Evolutionary conservation across 2,329 filamentous ascomycete genomes (phyloP).

Genomic region (Intubia oerlemansii): DNA sequence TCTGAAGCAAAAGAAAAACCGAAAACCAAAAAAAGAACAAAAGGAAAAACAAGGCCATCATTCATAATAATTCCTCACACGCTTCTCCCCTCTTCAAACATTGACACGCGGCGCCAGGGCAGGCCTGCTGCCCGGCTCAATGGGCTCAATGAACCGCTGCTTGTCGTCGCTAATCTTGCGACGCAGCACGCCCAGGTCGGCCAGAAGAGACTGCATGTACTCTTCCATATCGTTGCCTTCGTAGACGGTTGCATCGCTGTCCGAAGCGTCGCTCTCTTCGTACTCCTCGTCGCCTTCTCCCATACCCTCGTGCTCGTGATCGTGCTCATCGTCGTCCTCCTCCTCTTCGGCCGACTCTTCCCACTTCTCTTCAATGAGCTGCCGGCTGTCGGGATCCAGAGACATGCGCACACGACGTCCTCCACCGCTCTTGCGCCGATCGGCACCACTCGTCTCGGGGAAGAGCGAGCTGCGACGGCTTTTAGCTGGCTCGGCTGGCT

Average conservation of each 20-base stretch:
- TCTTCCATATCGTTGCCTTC: constrained; percentile 48
- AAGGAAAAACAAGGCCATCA: too few species aligned
- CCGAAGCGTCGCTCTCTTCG: constrained; percentile 9
- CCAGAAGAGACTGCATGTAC: constrained; percentile 67
- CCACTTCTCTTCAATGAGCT: neutral
- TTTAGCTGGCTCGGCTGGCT: too few species aligned
- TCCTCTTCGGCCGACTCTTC: neutral
- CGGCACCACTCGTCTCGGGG: constrained; percentile 6
- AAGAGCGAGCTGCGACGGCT: constrained; percentile 3
- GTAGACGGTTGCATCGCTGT: constrained; percentile 20
- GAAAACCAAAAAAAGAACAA: too few species aligned
- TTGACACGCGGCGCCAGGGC: too few species aligned
- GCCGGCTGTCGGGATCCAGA: constrained; percentile 1
- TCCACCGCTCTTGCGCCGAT: constrained; percentile 1
- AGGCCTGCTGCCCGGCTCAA: too few species aligned
- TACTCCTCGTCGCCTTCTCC: too few species aligned
- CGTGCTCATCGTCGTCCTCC: constrained; percentile 4
- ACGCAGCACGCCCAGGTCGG: constrained; percentile 60
- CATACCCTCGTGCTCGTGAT: too few species aligned
- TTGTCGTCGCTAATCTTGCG: constrained; percentile 75
- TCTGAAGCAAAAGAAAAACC: too few species aligned
- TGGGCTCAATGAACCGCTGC: too few species aligned
- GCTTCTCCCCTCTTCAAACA: too few species aligned
- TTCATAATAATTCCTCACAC: too few species aligned
- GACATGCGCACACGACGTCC: constrained; percentile 5